phyloP scores from a whole-genome alignment of 73 alveolate species.

The Stentor roeselii region DNA sequence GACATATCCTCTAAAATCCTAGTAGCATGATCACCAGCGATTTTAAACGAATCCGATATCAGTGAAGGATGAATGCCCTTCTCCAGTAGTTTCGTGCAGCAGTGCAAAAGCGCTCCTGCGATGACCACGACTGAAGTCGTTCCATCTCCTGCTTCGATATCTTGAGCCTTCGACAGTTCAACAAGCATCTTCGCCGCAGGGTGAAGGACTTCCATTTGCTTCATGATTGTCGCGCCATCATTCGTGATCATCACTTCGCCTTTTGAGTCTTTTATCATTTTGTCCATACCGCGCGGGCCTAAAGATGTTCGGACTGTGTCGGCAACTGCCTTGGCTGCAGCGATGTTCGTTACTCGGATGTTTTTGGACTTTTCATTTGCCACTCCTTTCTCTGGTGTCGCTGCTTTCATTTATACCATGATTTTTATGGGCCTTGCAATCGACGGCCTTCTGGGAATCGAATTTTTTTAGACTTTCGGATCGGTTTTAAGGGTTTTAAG shows the following conservation, averaged over 20 bases:
- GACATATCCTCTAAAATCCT: slow-evolving; percentile 79
- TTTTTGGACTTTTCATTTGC: slow-evolving; percentile 33
- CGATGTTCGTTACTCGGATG: slow-evolving; percentile 42
- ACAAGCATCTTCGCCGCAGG: slow-evolving; percentile 99
- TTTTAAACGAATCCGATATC: slow-evolving; percentile 90
- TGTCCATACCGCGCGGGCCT: slow-evolving; percentile 99
- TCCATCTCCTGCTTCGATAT: slow-evolving; percentile 99
- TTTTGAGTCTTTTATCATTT: slow-evolving; percentile 88
- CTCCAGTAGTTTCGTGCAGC: slow-evolving; percentile 87
- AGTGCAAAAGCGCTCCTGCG: slow-evolving; percentile 97
- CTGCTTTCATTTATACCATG: no score
- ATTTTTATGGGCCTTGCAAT: no score
- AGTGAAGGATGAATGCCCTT: slow-evolving; percentile 97
- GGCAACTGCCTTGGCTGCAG: slow-evolving; percentile 48
- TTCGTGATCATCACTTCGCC: slow-evolving; percentile 98
- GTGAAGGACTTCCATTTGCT: slow-evolving; percentile 97
- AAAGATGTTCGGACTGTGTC: slow-evolving; percentile 71
- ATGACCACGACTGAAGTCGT: slow-evolving; percentile 99
- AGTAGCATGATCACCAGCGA: slow-evolving; percentile 83
- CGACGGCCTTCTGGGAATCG: no score
- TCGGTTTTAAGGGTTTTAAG: no score
- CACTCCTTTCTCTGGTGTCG: background rate
- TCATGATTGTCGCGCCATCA: slow-evolving; percentile 99
- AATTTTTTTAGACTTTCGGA: no score
- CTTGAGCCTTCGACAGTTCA: slow-evolving; percentile 99